phyloP scores from a whole-genome alignment of 2,329 filamentous ascomycete species.

The Helicocarpus griseus region DNA sequence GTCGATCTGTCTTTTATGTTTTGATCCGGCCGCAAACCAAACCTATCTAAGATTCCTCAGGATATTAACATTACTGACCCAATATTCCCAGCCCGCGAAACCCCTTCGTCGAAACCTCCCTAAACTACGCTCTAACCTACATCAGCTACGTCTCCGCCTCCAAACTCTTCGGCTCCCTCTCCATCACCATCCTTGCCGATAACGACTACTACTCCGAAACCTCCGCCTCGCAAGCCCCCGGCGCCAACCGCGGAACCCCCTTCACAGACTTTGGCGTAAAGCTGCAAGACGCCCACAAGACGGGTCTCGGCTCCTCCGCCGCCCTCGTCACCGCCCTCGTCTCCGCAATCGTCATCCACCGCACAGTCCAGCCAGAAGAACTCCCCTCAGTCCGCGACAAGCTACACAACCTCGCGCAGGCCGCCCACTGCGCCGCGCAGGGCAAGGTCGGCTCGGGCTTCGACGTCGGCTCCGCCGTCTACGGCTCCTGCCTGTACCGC shows the following conservation, averaged over 20 bases:
- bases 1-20: not conserved
- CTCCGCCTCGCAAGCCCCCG: slow-evolving; percentile 28
- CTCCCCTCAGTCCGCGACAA: slow-evolving; percentile 45
- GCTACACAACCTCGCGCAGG: slow-evolving; percentile 89
- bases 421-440: slow-evolving; percentile 88
- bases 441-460: slow-evolving; percentile 95
- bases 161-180: slow-evolving; percentile 53
- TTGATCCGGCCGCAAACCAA: not conserved
- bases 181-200: slow-evolving; percentile 82
- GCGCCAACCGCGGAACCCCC: slow-evolving; percentile 33
- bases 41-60: no score
- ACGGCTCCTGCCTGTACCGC: slow-evolving; percentile 80
- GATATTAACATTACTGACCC: no score
- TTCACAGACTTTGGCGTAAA: slow-evolving; percentile 73
- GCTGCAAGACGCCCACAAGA: slow-evolving; percentile 78
- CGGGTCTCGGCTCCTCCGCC: slow-evolving; percentile 86
- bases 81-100: slow-evolving; percentile 48
- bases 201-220: slow-evolving; percentile 91
- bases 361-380: slow-evolving; percentile 34
- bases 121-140: slow-evolving; percentile 85
- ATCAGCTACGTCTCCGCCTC: slow-evolving; percentile 40
- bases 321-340: slow-evolving; percentile 81
- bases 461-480: slow-evolving; percentile 87
- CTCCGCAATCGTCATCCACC: slow-evolving; percentile 40
- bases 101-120: slow-evolving; percentile 83